These are phyloP conservation scores for Hydnum rufescens DNA, from an alignment of 768 basidiomycete species.

Conservation along the genomic window DNA sequence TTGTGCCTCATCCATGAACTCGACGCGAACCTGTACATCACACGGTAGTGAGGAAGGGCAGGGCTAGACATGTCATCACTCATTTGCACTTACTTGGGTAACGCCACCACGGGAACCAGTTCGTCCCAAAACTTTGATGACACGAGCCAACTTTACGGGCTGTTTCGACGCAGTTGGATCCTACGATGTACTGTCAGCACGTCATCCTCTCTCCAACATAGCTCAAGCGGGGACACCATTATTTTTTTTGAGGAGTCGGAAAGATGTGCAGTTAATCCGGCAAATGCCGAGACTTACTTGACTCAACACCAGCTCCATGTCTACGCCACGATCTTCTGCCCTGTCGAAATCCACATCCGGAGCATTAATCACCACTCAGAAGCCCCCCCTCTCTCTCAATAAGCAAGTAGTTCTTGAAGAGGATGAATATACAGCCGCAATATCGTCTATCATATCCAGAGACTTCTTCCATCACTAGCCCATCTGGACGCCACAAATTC, in stretches of 20 bases:
- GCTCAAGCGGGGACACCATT: neutral
- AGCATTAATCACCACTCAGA: conserved; percentile 3
- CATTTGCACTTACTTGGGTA: conserved; percentile 22
- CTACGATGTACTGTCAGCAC: neutral
- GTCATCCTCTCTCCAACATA: neutral
- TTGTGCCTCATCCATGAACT: conserved; percentile 94
- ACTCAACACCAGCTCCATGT: neutral
- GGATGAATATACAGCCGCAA: conserved; percentile 81
- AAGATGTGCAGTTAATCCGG: neutral
- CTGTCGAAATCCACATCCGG: neutral
- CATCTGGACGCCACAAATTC: conserved; percentile 76
- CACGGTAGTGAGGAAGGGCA: neutral
- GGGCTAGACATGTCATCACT: neutral
- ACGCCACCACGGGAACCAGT: conserved; percentile 99
- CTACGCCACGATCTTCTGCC: conserved; percentile 1
- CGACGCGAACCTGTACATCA: conserved; percentile 72
- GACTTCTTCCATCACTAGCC: conserved; percentile 90
- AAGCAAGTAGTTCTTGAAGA: conserved; percentile 24
- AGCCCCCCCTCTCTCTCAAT: conserved; percentile 8
- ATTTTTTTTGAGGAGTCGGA: conserved; percentile 1
- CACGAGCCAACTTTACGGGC: conserved; percentile 93
- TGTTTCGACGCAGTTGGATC: conserved; percentile 35
- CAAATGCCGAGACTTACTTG: neutral
- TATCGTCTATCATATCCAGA: conserved; percentile 71
- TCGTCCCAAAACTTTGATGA: conserved; percentile 94